These are phyloP conservation scores for Posidonia oceanica DNA, from an alignment of 116 monocot species.

Conservation along the genomic window DNA sequence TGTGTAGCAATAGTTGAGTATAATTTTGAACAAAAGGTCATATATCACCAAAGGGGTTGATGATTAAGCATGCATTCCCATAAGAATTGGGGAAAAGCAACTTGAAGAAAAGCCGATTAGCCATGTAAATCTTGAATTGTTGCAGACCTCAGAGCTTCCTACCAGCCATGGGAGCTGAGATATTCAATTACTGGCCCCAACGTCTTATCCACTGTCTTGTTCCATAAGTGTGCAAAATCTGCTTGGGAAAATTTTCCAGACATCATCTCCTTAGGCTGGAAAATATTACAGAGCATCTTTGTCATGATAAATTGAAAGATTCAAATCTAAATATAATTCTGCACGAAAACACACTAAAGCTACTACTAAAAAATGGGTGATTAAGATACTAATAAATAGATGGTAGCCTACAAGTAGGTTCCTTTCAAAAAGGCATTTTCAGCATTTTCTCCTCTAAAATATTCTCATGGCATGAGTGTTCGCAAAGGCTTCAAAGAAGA, in stretches of 20 bases:
- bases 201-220: conserved; percentile 55
- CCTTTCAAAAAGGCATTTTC: too few species aligned
- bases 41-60: background rate
- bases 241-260: background rate
- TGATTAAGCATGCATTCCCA: background rate
- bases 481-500: too few species aligned
- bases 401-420: too few species aligned
- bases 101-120: background rate
- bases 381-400: too few species aligned
- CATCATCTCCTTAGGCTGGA: conserved; percentile 11
- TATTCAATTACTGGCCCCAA: conserved; percentile 30
- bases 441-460: too few species aligned
- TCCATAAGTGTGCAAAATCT: conserved; percentile 42
- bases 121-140: background rate
- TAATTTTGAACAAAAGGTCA: background rate
- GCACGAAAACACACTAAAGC: background rate
- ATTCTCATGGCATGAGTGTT: too few species aligned
- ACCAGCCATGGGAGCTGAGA: conserved; percentile 61
- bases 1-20: background rate
- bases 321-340: background rate
- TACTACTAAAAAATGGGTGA: background rate
- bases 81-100: background rate
- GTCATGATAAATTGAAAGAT: background rate
- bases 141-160: background rate
- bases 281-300: background rate